phyloP scores from a whole-genome alignment of 306 rosid species.

The Oxytropis ochrocephala region DNA sequence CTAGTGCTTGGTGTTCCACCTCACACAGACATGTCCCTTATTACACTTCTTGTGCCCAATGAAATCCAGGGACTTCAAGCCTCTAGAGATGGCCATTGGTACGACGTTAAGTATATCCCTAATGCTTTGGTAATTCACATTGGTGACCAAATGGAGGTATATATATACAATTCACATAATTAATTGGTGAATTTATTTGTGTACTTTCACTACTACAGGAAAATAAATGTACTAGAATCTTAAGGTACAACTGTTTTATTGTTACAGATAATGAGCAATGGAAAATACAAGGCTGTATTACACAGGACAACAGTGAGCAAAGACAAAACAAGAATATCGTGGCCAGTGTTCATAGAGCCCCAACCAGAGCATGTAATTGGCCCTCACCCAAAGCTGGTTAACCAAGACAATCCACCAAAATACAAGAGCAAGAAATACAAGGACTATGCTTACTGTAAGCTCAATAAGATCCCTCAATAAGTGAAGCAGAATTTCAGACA shows the following conservation, averaged over 20 bases:
- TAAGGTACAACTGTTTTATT: background rate
- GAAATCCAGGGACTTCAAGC: conserved; percentile 66
- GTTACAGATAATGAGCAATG: conserved; percentile 49
- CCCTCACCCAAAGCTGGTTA: conserved; percentile 43
- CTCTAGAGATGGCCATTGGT: conserved; percentile 44
- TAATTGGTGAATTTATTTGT: too few species aligned
- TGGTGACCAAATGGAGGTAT: conserved; percentile 63
- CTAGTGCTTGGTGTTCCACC: conserved; percentile 36
- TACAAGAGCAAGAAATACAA: conserved; percentile 53
- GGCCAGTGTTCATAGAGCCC: conserved; percentile 79
- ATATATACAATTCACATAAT: background rate
- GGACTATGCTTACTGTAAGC: conserved; percentile 54
- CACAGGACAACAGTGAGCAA: conserved; percentile 66
- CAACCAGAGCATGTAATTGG: conserved; percentile 40
- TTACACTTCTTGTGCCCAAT: conserved; percentile 63
- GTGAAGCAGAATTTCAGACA: background rate
- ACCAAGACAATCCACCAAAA: conserved; percentile 50
- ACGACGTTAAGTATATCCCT: conserved; percentile 42
- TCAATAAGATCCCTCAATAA: conserved; percentile 55
- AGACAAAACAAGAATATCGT: conserved; percentile 53
- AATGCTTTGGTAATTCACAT: conserved; percentile 55
- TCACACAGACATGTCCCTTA: background rate
- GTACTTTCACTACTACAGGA: too few species aligned
- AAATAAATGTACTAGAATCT: too few species aligned
- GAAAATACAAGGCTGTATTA: conserved; percentile 50